These are phyloP conservation scores for Podospora fimiseda DNA, from an alignment of 495 filamentous ascomycete genomes.

Conservation along the genomic window DNA sequence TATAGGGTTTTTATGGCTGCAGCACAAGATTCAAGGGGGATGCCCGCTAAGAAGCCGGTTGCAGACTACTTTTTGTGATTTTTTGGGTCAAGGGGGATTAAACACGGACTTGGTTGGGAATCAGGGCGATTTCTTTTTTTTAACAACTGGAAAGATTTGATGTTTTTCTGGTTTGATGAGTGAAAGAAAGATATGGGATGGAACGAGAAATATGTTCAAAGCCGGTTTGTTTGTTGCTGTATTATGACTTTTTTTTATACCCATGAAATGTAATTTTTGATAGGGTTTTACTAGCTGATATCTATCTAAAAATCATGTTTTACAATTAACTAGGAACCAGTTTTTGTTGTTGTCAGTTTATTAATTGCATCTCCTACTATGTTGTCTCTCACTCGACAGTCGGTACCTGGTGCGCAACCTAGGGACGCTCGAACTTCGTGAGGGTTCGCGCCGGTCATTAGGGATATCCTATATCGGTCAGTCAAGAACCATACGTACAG, in stretches of 20 bases:
- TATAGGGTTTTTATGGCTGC: conserved; percentile 97
- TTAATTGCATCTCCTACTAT: conserved; percentile 5
- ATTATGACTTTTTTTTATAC: no score
- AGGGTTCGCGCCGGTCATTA: conserved; percentile 8
- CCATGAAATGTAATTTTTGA: no score
- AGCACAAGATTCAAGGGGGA: conserved; percentile 90
- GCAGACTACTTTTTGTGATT: conserved; percentile 87
- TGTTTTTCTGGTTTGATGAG: no score
- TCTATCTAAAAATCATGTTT: not conserved
- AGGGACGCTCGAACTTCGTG: conserved; percentile 6
- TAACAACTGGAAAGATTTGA: conserved; percentile 1
- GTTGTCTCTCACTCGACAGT: conserved; percentile 8
- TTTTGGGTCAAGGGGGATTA: not conserved
- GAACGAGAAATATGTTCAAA: no score
- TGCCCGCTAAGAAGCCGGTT: conserved; percentile 98
- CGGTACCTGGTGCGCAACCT: conserved; percentile 7
- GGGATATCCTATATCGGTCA: conserved; percentile 5
- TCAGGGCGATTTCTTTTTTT: conserved; percentile 1
- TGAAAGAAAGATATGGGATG: no score
- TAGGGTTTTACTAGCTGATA: not conserved
- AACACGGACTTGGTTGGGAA: no score
- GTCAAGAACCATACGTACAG: not conserved
- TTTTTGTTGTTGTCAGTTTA: not conserved
- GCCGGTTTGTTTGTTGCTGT: not conserved
- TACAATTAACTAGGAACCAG: not conserved